Percentiles rank a stretch among this genome's conserved stretches.
phyloP scores from a whole-genome alignment of 2,329 filamentous ascomycete species.

The Trichophyton rubrum region DNA sequence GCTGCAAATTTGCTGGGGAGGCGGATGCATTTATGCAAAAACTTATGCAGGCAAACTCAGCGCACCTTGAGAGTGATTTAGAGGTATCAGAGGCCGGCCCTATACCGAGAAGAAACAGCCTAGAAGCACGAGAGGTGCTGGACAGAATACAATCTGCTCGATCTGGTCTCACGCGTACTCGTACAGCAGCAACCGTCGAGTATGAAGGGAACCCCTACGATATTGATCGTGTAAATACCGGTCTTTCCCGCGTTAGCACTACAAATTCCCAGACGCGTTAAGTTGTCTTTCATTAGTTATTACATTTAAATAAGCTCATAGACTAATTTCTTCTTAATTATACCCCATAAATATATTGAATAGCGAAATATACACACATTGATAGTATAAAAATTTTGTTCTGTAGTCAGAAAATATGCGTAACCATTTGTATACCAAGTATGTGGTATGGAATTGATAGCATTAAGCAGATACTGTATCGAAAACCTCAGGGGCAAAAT shows the following conservation, averaged over 20 bases:
- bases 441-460: too few relatives aligned
- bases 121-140: not conserved
- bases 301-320: not conserved
- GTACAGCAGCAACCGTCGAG: conserved; percentile 10
- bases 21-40: conserved; percentile 48
- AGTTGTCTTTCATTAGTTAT: not conserved
- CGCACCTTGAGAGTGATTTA: not conserved
- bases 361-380: too few relatives aligned
- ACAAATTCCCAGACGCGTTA: not conserved
- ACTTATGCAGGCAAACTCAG: conserved; percentile 19
- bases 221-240: conserved; percentile 33
- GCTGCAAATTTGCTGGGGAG: conserved; percentile 58
- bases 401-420: too few relatives aligned
- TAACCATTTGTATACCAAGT: too few relatives aligned
- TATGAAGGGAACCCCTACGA: conserved; percentile 36
- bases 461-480: too few relatives aligned
- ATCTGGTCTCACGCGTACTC: not conserved
- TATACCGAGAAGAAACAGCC: not conserved
- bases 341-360: not conserved
- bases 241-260: conserved; percentile 3
- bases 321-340: not conserved
- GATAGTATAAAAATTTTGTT: too few relatives aligned
- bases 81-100: not conserved
- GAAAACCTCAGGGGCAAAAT: too few relatives aligned
- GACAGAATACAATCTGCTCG: not conserved